phyloP scores from a whole-genome alignment of 2,329 filamentous ascomycete genomes.

The Coniochaeta ligniaria region DNA sequence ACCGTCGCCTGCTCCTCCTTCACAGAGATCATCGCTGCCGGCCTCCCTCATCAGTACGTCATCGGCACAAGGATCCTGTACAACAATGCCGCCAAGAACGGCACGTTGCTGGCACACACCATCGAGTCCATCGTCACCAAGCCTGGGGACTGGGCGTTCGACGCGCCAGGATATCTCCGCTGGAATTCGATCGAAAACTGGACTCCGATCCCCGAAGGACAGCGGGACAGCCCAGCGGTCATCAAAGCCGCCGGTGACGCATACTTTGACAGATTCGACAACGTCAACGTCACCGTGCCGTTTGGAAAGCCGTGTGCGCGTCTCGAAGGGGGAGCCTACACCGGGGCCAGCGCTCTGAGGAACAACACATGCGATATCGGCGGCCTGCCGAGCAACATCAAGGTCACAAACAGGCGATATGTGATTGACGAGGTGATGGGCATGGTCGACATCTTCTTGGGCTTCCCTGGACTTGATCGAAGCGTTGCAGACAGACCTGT shows the following conservation, averaged over 20 bases:
- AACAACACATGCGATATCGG: constrained; percentile 7
- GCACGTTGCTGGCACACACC: neutral
- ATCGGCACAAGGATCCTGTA: constrained; percentile 8
- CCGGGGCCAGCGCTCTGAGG: constrained; percentile 3
- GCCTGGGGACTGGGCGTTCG: constrained; percentile 3
- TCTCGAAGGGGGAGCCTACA: constrained; percentile 7
- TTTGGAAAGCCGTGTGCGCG: constrained; percentile 4
- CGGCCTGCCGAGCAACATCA: constrained; percentile 7
- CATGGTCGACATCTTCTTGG: constrained; percentile 11
- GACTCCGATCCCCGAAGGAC: neutral
- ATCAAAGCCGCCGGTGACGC: constrained; percentile 4
- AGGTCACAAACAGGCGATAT: constrained; percentile 11
- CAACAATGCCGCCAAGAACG: neutral
- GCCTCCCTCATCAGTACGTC: constrained; percentile 4
- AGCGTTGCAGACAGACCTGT: constrained; percentile 3
- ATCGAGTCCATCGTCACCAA: constrained; percentile 5
- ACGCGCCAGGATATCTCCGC: constrained; percentile 1
- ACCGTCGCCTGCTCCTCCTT: constrained; percentile 6
- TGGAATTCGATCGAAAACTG: constrained; percentile 2
- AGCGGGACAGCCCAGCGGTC: neutral
- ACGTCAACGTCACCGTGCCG: constrained; percentile 2
- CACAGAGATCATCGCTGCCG: constrained; percentile 8
- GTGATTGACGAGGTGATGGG: constrained; percentile 12
- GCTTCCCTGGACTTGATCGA: constrained; percentile 12
- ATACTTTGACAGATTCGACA: constrained; percentile 4